A percentile compares a stretch with the other conserved stretches of the same genome.
phyloP scores from a whole-genome alignment of 345 rosid species.

The Cardamine occulta region DNA sequence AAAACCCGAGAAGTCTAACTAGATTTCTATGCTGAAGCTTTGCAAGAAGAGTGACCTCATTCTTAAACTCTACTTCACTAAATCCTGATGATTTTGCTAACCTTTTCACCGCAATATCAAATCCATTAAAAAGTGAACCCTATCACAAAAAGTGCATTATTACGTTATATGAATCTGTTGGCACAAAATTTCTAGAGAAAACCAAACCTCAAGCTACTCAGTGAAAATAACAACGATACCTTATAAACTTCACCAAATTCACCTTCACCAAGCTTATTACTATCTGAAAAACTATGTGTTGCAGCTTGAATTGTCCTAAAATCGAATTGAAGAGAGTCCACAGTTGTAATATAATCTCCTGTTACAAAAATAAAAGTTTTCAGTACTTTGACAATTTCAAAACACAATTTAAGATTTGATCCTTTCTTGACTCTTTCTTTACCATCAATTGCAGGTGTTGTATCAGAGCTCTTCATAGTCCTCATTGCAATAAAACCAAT shows the following conservation, averaged over 20 bases:
- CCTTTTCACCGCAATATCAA: neutral
- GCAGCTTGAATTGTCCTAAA: neutral
- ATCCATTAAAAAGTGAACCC: neutral
- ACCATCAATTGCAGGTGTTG: neutral
- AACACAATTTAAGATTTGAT: neutral
- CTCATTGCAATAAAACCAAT: neutral
- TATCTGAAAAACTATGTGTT: neutral
- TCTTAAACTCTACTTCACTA: neutral
- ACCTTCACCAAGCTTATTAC: conserved; percentile 1
- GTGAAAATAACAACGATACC: neutral
- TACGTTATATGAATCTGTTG: neutral
- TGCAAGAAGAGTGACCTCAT: neutral
- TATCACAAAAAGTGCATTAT: neutral
- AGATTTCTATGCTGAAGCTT: conserved; percentile 1
- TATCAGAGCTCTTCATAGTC: neutral
- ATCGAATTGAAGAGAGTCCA: neutral
- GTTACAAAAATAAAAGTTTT: neutral
- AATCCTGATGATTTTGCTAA: neutral
- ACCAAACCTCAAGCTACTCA: neutral
- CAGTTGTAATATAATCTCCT: neutral
- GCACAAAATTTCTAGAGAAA: neutral
- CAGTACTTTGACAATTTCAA: neutral
- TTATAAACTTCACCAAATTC: neutral
- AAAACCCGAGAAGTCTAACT: neutral
- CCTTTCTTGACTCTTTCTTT: neutral